Evolutionary conservation across 192 early-diverging fungal species (phyloP).

Genomic region (Podila epicladia): DNA sequence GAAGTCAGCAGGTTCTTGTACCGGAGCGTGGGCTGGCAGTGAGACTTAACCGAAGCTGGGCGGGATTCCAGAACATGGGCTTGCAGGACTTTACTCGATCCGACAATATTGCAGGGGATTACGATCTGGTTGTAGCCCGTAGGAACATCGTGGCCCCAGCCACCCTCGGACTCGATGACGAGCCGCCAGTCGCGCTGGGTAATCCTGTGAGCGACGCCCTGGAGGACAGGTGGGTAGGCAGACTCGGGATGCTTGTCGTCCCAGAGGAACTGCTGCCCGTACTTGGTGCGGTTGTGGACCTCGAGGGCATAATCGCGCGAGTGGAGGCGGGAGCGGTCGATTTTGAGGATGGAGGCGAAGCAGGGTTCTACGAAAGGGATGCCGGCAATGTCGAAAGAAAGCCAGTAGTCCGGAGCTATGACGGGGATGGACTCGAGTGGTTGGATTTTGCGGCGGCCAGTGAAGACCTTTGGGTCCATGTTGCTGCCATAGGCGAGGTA

Average conservation of each 20-base stretch:
- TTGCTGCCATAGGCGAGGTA: constrained; percentile 49
- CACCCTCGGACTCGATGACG: constrained; percentile 45
- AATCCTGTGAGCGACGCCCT: constrained; percentile 46
- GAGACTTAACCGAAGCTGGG: constrained; percentile 18
- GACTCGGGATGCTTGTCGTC: constrained; percentile 27
- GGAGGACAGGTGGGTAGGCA: constrained; percentile 40
- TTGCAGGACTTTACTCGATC: constrained; percentile 10
- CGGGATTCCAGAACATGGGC: constrained; percentile 35
- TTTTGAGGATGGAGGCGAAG: constrained; percentile 47
- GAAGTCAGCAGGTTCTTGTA: constrained; percentile 39
- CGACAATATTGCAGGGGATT: constrained; percentile 24
- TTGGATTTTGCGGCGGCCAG: constrained; percentile 38
- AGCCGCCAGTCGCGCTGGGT: constrained; percentile 37
- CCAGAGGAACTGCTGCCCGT: constrained; percentile 39
- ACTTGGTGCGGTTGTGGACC: constrained; percentile 27
- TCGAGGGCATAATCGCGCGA: constrained; percentile 31
- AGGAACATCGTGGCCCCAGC: constrained; percentile 47
- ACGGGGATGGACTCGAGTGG: constrained; percentile 29
- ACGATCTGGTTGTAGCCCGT: constrained; percentile 52
- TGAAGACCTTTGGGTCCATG: constrained; percentile 43
- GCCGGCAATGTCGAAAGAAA: constrained; percentile 45
- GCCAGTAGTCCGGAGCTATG: constrained; percentile 48
- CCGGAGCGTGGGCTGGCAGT: constrained; percentile 36
- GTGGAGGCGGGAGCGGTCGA: constrained; percentile 6
- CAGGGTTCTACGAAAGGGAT: constrained; percentile 46